Evolutionary conservation across 2,329 filamentous ascomycete genomes (phyloP), one percentile per base, ranked within the genome.

Genomic region (Aspergillus caelatus): DNA sequence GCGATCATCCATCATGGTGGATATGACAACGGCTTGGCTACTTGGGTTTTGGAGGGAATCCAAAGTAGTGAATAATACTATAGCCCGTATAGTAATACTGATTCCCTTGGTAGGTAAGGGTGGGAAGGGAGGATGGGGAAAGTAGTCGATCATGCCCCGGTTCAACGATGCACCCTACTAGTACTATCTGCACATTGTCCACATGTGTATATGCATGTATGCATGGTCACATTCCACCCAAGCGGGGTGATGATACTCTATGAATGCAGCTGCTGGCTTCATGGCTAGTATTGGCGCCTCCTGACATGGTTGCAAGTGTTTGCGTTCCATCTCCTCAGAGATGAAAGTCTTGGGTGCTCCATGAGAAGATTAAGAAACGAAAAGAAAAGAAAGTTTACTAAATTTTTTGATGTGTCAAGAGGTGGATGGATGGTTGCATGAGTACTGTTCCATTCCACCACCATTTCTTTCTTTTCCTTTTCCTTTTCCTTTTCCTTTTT

Each of bases 221-320:
- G 63, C 58, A 66, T 60, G 60, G 65, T 65, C 62, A 57, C 65
- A 67, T 67, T 67, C 65, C 65, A 65, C 34, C 28, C 23, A 36
- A 60, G 64, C 50, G 58, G 64, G 64, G n/a, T 23, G 23, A 59
- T 43, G 23, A 50, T 11, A 39, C 28, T 52, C 53, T 28, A 34
- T 60, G 52, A 41, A 36, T 32, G 28, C 30, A 32, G 16, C 28
- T 14, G 11, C 32, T 60, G 26, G 21, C 48, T 30, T 23, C 16
- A 36, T 62, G 50, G 30, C 46, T 57, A 30, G 39, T 57, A 62
- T 62, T 62, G 57, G 43, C 41, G 52, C 62, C 62, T 63, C 58
- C 58, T 54, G 53, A 56, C 56, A 62, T 62, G 36, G 21, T n/a
- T n/a, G 43, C n/a, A 56, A 16, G 32, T 48, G 21, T 45, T 54